Conservation (phyloP, 1,139 yeast genomes). For the Saccharomyces hybrid region DNA sequence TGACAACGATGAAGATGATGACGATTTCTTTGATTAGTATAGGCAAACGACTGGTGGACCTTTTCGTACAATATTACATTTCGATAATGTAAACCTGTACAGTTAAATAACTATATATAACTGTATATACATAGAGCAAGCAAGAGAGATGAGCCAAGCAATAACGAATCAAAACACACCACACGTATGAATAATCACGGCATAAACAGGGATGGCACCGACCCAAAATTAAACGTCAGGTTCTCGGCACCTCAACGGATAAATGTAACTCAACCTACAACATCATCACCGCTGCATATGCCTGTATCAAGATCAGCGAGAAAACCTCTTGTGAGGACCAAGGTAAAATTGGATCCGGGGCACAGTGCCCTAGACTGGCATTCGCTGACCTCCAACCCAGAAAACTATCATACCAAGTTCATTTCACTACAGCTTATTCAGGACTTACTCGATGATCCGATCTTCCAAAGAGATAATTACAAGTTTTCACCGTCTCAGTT, state of each 20-base stretch:
- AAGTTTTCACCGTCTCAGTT: background rate
- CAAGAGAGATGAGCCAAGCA: background rate
- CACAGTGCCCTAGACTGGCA: constrained; percentile 33
- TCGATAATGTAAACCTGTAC: too few relatives aligned
- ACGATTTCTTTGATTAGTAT: constrained; percentile 37
- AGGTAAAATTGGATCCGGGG: constrained; percentile 29
- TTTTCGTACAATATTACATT: background rate
- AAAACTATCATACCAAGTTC: background rate
- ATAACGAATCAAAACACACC: background rate
- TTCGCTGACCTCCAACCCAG: constrained; percentile 10
- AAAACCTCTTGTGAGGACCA: constrained; percentile 13
- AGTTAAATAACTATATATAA: too few relatives aligned
- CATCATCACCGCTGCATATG: constrained; percentile 5
- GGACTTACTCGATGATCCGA: constrained; percentile 5
- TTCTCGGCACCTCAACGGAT: background rate
- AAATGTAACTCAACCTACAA: background rate
- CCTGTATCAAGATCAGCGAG: constrained; percentile 13
- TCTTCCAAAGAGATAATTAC: constrained; percentile 2
- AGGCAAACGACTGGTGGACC: background rate
- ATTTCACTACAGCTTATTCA: background rate
- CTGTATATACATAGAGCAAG: background rate
- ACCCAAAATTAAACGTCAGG: background rate
- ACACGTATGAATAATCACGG: background rate
- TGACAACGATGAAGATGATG: constrained; percentile 30
- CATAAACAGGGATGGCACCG: background rate